Base-by-base conservation (phyloP, 306 rosid species). In the Sphenostylis stenocarpa region DNA sequence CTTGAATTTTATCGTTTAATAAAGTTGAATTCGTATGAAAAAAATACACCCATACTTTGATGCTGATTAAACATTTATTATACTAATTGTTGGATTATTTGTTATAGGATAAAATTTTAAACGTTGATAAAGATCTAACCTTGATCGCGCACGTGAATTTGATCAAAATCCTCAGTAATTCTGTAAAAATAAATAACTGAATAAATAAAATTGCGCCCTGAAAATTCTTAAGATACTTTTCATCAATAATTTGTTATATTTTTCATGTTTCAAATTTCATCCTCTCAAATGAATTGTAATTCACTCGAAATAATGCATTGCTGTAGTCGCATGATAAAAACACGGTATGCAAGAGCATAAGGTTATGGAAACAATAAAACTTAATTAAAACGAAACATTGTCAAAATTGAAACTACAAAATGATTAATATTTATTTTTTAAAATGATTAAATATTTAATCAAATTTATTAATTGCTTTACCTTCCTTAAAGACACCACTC, bases 261-360 rank as follows among this genome's bases (percentile, higher is more conserved):
- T 53, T 38, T 14, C 62, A 55, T 36, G 65, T 44, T 72, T 72
- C n/a, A 55, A 53, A 55, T 36, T 55, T 71, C 51, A 52, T 21
- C 21, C 11, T 52, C 26, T 61, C 24, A 75, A 51, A 47, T 5
- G 67, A 70, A 71, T 33, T 44, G 67, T 65, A 72, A 43, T 55
- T 31, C 45, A 31, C 75, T 71, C 78, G 8, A 51, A 76, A 44
- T 51, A 53, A 7, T 1, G 14, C 21, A 53, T 53, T 21, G 17
- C 4, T 19, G 28, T 19, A 23, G 17, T 9, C 4, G 26, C 57
- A 70, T n/a, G n/a, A n/a, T n/a, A n/a, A n/a, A 53, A 65, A 56
- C 31, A 66, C 34, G 9, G 33, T n/a, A 16, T 24, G 39, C 11
- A 24, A 28, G 65, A 13, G 10, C 19, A 20, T 14, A 2, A 58